Conservation (phyloP, 2,329 filamentous ascomycete species). For the Talaromyces sp. region DNA sequence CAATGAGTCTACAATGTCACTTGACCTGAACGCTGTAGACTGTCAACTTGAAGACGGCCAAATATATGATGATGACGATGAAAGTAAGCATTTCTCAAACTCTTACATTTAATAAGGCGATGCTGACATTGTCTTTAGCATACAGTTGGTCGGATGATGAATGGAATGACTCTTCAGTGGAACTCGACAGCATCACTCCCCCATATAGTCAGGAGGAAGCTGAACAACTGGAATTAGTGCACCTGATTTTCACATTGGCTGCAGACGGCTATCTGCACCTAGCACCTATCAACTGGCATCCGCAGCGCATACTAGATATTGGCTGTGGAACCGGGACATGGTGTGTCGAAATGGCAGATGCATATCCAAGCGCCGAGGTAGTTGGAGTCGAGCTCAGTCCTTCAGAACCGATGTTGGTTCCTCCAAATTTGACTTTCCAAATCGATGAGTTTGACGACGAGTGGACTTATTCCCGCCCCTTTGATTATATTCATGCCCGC, state of each 20-base stretch:
- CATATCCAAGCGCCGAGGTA: conserved; percentile 38
- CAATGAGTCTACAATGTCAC: conserved; percentile 24
- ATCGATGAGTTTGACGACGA: conserved; percentile 24
- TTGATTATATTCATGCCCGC: conserved; percentile 25
- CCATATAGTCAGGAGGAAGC: conserved; percentile 21
- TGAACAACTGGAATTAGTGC: conserved; percentile 15
- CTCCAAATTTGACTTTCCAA: conserved; percentile 25
- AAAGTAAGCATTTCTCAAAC: not conserved
- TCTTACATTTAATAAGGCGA: not conserved
- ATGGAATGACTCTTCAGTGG: not conserved
- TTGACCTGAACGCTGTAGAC: conserved; percentile 25
- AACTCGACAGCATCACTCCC: conserved; percentile 2
- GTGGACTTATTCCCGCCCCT: conserved; percentile 21
- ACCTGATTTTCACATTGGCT: conserved; percentile 21
- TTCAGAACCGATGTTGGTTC: conserved; percentile 43
- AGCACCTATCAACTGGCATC: conserved; percentile 20
- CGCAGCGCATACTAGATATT: conserved; percentile 33
- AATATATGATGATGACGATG: not conserved
- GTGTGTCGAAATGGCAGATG: conserved; percentile 35
- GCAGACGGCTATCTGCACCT: conserved; percentile 16
- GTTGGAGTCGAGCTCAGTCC: conserved; percentile 47
- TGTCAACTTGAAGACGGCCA: conserved; percentile 26
- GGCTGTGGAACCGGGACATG: conserved; percentile 40
- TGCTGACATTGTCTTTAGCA: not conserved
- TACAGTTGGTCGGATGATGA: conserved; percentile 9